Conservation (phyloP, 75 land plant genomes). For the Azolla pinnata region DNA sequence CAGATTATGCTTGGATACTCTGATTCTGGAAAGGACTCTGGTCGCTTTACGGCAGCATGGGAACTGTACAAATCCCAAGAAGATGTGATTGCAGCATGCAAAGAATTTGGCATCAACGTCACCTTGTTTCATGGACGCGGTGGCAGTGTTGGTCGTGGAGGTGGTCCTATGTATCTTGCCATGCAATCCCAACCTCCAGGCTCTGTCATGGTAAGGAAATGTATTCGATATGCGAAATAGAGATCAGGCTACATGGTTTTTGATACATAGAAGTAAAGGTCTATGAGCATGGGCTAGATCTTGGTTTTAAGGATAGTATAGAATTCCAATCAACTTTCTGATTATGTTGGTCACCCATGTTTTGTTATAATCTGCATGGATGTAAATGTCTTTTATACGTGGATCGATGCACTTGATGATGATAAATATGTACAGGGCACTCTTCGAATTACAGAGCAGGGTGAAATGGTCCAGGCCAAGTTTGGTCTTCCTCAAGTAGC, state of each 20-base stretch:
- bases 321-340: no score
- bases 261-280: no score
- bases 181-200: constrained; percentile 17
- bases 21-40: constrained; percentile 96
- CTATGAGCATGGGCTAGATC: no score
- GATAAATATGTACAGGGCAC: constrained; percentile 44
- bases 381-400: no score
- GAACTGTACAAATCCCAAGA: constrained; percentile 36
- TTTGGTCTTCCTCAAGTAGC: constrained; percentile 81
- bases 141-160: constrained; percentile 15
- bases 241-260: no score
- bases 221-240: no score
- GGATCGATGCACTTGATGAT: background rate
- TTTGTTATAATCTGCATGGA: no score
- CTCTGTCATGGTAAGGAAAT: no score
- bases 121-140: constrained; percentile 17
- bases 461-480: constrained; percentile 98
- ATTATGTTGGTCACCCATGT: no score
- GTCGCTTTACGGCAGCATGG: constrained; percentile 95
- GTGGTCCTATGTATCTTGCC: constrained; percentile 13
- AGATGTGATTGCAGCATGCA: constrained; percentile 11
- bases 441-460: constrained; percentile 87
- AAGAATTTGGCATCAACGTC: constrained; percentile 9
- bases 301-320: no score
- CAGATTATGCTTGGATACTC: constrained; percentile 98